These are phyloP conservation scores for Agrocybe praecox DNA, from an alignment of 768 basidiomycete species.

Conservation along the genomic window DNA sequence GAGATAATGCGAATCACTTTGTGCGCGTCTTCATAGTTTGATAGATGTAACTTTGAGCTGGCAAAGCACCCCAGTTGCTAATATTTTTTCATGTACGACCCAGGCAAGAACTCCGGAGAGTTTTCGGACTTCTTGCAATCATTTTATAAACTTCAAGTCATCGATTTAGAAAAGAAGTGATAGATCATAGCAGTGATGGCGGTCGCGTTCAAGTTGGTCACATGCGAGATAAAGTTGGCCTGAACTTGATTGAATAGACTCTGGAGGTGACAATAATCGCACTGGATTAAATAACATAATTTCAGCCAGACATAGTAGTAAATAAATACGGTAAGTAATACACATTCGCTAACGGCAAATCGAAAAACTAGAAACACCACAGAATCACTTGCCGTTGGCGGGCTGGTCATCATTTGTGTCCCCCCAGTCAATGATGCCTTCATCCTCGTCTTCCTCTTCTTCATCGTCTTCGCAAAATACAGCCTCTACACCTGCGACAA, in stretches of 20 bases:
- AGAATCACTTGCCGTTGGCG: no score
- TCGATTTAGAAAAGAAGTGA: neutral
- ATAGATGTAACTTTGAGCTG: neutral
- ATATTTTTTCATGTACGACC: no score
- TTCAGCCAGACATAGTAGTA: no score
- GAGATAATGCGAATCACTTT: neutral
- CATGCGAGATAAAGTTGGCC: no score
- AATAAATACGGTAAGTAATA: no score
- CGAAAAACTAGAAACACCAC: no score
- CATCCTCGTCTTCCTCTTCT: neutral
- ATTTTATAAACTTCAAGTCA: neutral
- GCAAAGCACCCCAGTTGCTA: no score
- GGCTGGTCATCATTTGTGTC: neutral
- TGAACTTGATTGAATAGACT: no score
- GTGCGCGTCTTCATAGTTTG: neutral
- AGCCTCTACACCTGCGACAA: neutral
- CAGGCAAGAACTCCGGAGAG: slow-evolving; percentile 8
- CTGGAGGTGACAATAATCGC: no score
- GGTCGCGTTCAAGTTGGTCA: neutral
- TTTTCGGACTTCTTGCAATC: slow-evolving; percentile 4
- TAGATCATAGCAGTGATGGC: neutral
- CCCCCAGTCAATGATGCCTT: neutral
- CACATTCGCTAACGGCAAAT: no score
- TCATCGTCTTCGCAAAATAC: neutral
- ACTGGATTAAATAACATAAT: no score